Evolutionary conservation across 257 asterid species (phyloP), one percentile per base, ranked within the genome.

Genomic region (Penstemon eatonii): DNA sequence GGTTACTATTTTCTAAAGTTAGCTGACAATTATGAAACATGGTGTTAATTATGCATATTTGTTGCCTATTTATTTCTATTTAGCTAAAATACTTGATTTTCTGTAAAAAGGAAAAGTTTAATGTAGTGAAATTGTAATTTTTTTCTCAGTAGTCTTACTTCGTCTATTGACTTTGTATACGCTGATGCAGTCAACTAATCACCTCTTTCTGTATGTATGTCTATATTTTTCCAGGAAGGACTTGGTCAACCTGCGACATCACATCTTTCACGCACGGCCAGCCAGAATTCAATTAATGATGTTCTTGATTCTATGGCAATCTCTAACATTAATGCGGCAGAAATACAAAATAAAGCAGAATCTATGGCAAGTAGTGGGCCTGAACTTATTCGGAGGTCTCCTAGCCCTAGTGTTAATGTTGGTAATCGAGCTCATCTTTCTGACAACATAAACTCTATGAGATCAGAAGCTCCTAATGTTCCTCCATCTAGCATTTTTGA

Each of bases 161-260:
- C 51, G 49, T 37, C 8, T 25, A 5, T 25, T 63, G 56, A 63
- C 36, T 10, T 5, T 18, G 25, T 44, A 46, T 8, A 25, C 33
- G 9, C 58, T 3, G 11, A 8, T 13, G 36, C 50, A 9, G 59
- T 15, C 33, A 49, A 9, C 25, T 60, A 70, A 40, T 40, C 54
- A 12, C 45, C 53, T 52, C n/a, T 42, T 13, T 60, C 51, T 46
- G 57, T 13, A 62, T 61, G 46, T 15, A 43, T 45, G 42, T 61
- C 53, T 61, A 19, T 15, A 7, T 10, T 64, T 69, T 73, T 74
- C 50, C 89, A 92, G 97, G 97, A 84, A 78, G 91, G 86, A 67
- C 69, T 42, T 64, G 73, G 79, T 58, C 92, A 86, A 19, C 73
- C 81, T 10, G 66, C 67, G 54, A 52, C 63, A 62, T 74, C 90